A percentile compares a stretch with the other conserved stretches of the same genome.
Evolutionary conservation across 2,329 filamentous ascomycete species (phyloP).

Genomic region (Fusarium beomiforme): DNA sequence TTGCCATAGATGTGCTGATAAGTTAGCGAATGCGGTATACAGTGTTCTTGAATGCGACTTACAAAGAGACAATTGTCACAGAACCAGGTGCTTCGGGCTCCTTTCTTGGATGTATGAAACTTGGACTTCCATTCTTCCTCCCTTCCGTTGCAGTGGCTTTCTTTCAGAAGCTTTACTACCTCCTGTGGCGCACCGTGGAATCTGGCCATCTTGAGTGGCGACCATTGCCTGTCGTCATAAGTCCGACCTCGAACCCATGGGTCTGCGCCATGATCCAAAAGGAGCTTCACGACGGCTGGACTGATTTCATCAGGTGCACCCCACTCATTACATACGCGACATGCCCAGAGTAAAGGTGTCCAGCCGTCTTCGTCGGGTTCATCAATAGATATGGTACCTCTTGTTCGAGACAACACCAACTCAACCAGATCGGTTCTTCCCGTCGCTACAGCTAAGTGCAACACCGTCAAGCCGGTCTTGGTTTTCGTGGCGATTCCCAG

Average conservation of each 20-base stretch:
- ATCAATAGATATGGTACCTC: background rate
- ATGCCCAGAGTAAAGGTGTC: background rate
- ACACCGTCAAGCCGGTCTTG: background rate
- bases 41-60: rapidly evolving
- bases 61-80: background rate
- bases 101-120: background rate
- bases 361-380: background rate
- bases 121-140: background rate
- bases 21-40: background rate
- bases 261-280: background rate
- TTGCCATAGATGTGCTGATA: background rate
- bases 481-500: background rate
- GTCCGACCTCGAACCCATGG: background rate
- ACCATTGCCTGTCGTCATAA: background rate
- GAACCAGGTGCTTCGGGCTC: background rate
- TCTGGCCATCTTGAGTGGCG: background rate
- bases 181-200: background rate
- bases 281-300: background rate
- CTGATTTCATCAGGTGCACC: background rate
- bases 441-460: background rate
- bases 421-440: background rate
- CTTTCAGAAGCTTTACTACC: background rate
- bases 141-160: background rate
- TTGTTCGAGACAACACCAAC: background rate
- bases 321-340: background rate